Evolutionary conservation across 1,284 basidiomycete genomes (phyloP).

Genomic region (Coriolopsis trogii): DNA sequence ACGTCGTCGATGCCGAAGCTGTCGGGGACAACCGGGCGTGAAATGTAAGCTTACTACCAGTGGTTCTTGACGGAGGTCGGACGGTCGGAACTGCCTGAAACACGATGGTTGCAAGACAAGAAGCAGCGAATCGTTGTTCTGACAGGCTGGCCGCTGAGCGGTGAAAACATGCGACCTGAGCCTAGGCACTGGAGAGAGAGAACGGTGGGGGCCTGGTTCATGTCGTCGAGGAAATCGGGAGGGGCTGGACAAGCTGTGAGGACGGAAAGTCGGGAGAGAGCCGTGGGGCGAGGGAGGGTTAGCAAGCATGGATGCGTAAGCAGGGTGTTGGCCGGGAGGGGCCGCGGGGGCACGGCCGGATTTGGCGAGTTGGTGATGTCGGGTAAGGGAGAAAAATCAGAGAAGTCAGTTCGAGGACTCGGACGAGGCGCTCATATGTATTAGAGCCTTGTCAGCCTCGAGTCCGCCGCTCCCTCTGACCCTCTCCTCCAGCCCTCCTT

Average conservation of each 20-base stretch:
- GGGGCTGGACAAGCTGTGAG: neutral
- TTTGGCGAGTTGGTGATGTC: slow-evolving; percentile 11
- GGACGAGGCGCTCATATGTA: slow-evolving; percentile 21
- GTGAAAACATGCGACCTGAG: too few relatives aligned
- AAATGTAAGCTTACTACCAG: too few relatives aligned
- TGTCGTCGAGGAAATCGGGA: too few relatives aligned
- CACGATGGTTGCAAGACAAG: neutral
- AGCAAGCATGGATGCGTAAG: slow-evolving; percentile 18
- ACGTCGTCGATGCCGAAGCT: too few relatives aligned
- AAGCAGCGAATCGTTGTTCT: neutral
- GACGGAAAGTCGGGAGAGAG: neutral
- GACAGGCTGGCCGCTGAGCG: too few relatives aligned
- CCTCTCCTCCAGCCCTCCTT: slow-evolving; percentile 13
- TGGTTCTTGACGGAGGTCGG: neutral
- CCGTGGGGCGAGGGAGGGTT: neutral
- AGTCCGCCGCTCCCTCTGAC: too few relatives aligned
- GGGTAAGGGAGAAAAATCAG: slow-evolving; percentile 12
- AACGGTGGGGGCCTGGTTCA: too few relatives aligned
- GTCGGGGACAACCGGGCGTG: too few relatives aligned
- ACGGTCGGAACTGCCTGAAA: neutral
- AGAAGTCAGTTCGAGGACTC: slow-evolving; percentile 4
- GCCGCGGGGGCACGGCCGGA: slow-evolving; percentile 13
- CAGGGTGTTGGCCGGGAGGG: slow-evolving; percentile 10
- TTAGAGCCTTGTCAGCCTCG: slow-evolving; percentile 12
- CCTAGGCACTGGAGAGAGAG: too few relatives aligned